These are phyloP conservation scores for Talaromyces wortmannii DNA, from an alignment of 495 filamentous ascomycete genomes.

Conservation along the genomic window DNA sequence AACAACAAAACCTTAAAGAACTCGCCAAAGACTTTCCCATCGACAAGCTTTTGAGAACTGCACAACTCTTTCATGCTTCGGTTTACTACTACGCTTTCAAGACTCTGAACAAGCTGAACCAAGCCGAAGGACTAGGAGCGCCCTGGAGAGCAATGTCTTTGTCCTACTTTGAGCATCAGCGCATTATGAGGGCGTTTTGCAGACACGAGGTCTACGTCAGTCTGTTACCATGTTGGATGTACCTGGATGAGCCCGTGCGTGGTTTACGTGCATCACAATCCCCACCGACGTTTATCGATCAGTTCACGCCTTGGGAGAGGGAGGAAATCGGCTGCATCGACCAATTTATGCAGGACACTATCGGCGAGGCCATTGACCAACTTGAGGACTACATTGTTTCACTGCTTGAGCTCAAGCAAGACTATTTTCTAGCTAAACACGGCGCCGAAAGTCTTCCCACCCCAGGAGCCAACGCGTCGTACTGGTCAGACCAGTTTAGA, in stretches of 20 bases:
- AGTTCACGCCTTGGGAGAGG: background rate
- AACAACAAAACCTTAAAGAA: background rate
- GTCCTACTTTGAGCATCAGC: background rate
- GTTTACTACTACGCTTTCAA: background rate
- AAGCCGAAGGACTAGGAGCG: background rate
- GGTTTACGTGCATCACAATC: background rate
- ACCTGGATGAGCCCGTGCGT: background rate
- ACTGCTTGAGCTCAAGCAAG: background rate
- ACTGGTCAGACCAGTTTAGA: background rate
- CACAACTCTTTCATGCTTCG: background rate
- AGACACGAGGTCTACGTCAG: background rate
- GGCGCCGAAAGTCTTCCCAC: background rate
- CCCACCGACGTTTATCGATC: background rate
- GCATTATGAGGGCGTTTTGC: background rate
- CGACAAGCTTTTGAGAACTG: background rate
- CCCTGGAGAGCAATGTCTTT: background rate
- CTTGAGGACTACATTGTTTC: background rate
- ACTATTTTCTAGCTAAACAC: background rate
- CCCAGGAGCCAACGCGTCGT: background rate
- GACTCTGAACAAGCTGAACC: background rate
- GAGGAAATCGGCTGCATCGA: background rate
- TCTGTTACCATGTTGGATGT: background rate
- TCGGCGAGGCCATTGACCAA: background rate
- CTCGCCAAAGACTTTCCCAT: background rate
- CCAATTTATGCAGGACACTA: background rate